Evolutionary conservation across 2,329 filamentous ascomycete species (phyloP), one percentile per base, ranked within the genome.

Genomic region (Colletotrichum australisinense): DNA sequence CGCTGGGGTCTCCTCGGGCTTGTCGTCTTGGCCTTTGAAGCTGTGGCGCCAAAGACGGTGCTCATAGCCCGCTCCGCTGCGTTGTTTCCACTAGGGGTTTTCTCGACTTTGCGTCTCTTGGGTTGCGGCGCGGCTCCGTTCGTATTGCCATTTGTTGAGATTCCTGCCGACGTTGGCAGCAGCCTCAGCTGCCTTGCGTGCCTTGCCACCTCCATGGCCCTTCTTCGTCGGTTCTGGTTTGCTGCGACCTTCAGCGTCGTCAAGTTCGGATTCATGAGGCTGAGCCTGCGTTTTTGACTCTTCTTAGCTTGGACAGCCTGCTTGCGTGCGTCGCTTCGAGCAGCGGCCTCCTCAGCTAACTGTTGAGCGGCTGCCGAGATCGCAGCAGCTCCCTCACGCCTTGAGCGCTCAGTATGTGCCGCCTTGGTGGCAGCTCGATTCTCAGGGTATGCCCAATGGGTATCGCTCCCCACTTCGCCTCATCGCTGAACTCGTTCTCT

Each of bases 401-500:
- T 89, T 60, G 93, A 92, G 30, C 93, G 89, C 80, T 97, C 94
- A 38, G 92, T 91, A 57, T 91, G 88, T 28, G 90, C 91, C n/a
- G 88, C 86, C 78, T 88, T 89, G 49, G 67, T 75, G 42, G 86
- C 86, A 42, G 91, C 89, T 76, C 96, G 93, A 79, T 94, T 95
- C 78, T 96, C 94, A 24, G 94, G 93, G 81, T 98, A 98, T 62
- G 96, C 97, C 97, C 97, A 99, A 82, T 99, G 97, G 65, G 91
- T 94, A 72, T 92, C 89, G 83, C 95, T 98, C 64, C 97, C 85
- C 95, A 93, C 83, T 97, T 94, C 67, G 97, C 95, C 83, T 98
- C 95, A 74, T 98, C 95, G 83, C 94, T 97, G 79, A 99, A 94
- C 82, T 99, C 97, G 73, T 89, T 87, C 76, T 97, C 93, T 70